Evolutionary conservation across 257 asterid species (phyloP).

Genomic region (Solanum pimpinellifolium): DNA sequence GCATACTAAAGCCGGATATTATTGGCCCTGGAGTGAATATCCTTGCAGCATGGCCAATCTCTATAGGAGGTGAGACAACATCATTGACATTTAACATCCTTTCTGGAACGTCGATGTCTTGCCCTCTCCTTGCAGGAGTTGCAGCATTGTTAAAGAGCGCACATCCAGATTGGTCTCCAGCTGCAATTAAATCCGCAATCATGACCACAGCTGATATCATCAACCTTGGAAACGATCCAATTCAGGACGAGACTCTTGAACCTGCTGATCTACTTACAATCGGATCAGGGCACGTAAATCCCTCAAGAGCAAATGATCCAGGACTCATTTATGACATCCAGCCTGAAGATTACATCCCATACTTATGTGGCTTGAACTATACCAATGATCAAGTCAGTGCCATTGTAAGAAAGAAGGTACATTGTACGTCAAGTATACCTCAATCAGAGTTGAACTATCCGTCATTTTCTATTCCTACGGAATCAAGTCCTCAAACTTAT

Average conservation of each 20-base stretch:
- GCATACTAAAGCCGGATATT: background rate
- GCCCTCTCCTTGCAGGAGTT: background rate
- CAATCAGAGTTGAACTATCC: constrained; percentile 7
- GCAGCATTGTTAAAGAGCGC: background rate
- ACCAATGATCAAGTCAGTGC: background rate
- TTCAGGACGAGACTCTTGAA: background rate
- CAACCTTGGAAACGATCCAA: background rate
- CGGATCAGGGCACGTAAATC: constrained; percentile 9
- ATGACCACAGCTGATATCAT: background rate
- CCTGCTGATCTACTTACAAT: background rate
- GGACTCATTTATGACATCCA: constrained; percentile 5
- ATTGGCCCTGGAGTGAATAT: background rate
- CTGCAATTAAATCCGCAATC: background rate
- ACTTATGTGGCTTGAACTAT: constrained; percentile 5
- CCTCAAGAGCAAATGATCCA: constrained; percentile 5
- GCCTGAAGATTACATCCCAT: background rate
- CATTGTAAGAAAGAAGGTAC: background rate
- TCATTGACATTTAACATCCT: background rate
- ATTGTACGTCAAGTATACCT: background rate
- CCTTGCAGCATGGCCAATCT: background rate
- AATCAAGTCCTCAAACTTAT: background rate
- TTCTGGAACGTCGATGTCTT: background rate
- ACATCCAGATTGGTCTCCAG: constrained; percentile 1
- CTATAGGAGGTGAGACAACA: background rate
- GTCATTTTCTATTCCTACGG: constrained; percentile 2